Conservation (phyloP, 352 stramenopile genomes). For the Phytopythium ostracodes region DNA sequence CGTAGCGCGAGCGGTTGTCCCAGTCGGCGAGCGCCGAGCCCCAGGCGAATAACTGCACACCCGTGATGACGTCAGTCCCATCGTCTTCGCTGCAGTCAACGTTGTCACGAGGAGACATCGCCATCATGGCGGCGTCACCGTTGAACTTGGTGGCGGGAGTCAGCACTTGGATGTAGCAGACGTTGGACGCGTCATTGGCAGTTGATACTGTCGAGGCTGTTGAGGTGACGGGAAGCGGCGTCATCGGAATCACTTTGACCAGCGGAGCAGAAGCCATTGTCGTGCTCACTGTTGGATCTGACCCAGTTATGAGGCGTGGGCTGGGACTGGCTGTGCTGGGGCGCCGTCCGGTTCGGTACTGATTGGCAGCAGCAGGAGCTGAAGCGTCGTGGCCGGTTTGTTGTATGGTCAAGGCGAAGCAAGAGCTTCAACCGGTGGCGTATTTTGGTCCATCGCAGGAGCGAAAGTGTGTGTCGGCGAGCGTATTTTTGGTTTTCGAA, state of each 20-base stretch:
- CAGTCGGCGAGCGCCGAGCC: slow-evolving; percentile 1
- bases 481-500: neutral
- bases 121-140: neutral
- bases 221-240: neutral
- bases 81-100: neutral
- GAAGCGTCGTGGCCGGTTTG: neutral
- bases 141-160: neutral
- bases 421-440: neutral
- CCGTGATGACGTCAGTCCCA: neutral
- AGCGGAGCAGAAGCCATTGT: neutral
- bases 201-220: neutral
- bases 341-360: neutral
- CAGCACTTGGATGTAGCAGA: neutral
- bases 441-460: neutral
- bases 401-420: too few species aligned
- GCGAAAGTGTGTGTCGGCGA: too few species aligned
- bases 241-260: neutral
- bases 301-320: neutral
- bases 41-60: slow-evolving; percentile 5
- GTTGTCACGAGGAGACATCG: neutral
- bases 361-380: neutral
- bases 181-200: neutral
- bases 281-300: too few species aligned
- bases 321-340: neutral
- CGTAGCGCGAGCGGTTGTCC: slow-evolving; percentile 6